Conservation (phyloP, 2,329 filamentous ascomycete species). For the Didymella keratinophila region DNA sequence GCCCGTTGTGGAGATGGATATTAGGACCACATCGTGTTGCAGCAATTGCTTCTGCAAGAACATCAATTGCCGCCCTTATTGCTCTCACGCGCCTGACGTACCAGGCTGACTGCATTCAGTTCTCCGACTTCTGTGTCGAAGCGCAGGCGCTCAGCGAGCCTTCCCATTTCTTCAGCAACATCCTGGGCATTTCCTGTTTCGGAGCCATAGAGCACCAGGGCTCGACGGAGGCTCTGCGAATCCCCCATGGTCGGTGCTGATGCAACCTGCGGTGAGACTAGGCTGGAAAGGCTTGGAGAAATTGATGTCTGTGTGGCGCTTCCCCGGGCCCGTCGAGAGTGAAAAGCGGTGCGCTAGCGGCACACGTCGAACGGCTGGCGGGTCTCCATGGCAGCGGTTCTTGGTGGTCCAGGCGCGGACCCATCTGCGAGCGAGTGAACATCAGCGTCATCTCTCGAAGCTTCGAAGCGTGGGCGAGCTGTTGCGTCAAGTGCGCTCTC, state of each 20-base stretch:
- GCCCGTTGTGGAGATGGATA: constrained; percentile 90
- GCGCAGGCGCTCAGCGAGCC: constrained; percentile 76
- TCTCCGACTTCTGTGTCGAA: constrained; percentile 79
- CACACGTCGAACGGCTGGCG: constrained; percentile 37
- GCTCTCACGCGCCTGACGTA: constrained; percentile 56
- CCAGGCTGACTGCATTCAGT: constrained; percentile 77
- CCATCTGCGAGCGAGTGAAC: constrained; percentile 8
- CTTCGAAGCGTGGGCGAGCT: constrained; percentile 7
- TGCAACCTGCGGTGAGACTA: constrained; percentile 31
- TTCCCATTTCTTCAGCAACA: constrained; percentile 82
- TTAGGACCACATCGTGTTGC: constrained; percentile 68
- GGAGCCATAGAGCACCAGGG: constrained; percentile 86
- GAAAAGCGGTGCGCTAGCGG: constrained; percentile 38
- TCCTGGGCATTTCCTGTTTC: constrained; percentile 96
- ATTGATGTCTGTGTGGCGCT: constrained; percentile 28
- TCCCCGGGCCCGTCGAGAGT: constrained; percentile 26
- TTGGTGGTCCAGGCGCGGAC: neutral
- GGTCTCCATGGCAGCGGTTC: constrained; percentile 29
- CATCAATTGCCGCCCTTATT: constrained; percentile 15
- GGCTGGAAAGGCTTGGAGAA: constrained; percentile 24
- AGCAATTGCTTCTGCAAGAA: constrained; percentile 52
- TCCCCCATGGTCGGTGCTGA: constrained; percentile 31
- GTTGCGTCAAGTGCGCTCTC: constrained; percentile 12
- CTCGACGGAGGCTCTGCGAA: constrained; percentile 51
- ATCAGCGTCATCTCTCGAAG: constrained; percentile 19